Evolutionary conservation across 306 rosid species (phyloP), one percentile per base, ranked within the genome.

Genomic region (Vicia faba): DNA sequence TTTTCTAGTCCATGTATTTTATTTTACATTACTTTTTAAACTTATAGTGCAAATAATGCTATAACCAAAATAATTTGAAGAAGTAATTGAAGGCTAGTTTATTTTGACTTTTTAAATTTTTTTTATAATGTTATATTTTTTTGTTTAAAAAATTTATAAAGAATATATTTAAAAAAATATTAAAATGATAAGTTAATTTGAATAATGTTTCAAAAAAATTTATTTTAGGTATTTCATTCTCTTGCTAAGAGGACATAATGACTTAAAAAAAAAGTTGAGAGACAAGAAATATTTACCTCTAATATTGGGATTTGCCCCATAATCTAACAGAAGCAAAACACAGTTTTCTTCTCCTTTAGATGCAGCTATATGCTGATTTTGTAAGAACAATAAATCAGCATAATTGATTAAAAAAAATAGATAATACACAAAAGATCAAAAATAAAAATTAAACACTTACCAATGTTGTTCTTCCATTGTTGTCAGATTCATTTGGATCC

Each of bases 401-500:
- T 9, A 19, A n/a, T 0, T 67, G n/a, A 48, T 51, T 40, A 33
- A 31, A 74, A 61, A 31, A 53, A 67, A 0, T 14, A 14, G 16
- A 57, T 1, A 1, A 20, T 3, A 13, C 67, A 11, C 3, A 11
- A 14, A 41, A 51, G 16, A 64, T 19, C 7, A 56, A 26, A 60
- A 26, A 64, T 29, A 4, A 58, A 26, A 69, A 58, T 41, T 54
- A 25, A 33, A 60, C 39, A 70, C 89, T 43, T 40, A 93, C 99
- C 88, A 93, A 80, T 66, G 96, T 89, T 54, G 99, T 86, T 70
- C 85, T 83, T 36, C 97, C 92, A 53, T 70, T 84, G 74, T 78
- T 85, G 80, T 93, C 95, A 0, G 89, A 79, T 75, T 93, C 99
- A 70, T 90, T 90, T 56, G 92, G 85, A 79, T 90, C 90, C 33